Evolutionary conservation across 1,139 yeast genomes (phyloP).

Genomic region (Pichia sp.): DNA sequence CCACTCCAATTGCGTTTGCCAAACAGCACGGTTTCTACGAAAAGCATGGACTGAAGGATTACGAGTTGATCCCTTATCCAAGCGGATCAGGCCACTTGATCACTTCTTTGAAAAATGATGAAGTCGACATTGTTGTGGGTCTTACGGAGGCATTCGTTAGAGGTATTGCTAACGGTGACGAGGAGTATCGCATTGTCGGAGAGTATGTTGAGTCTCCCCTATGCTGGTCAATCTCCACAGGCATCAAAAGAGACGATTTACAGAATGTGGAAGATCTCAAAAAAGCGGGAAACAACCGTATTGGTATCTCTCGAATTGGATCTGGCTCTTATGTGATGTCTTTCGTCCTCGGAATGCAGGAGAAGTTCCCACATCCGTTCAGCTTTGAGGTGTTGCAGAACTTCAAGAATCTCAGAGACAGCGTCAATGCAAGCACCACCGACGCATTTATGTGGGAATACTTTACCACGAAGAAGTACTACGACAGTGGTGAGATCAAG

Average conservation of each 20-base stretch:
- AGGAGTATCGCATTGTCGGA: conserved; percentile 62
- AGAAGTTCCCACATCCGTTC: conserved; percentile 41
- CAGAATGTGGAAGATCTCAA: conserved; percentile 46
- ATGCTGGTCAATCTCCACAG: conserved; percentile 85
- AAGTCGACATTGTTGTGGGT: conserved; percentile 79
- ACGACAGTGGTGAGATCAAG: conserved; percentile 74
- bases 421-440: conserved; percentile 61
- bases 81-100: conserved; percentile 89
- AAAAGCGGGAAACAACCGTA: conserved; percentile 45
- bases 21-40: conserved; percentile 52
- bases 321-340: conserved; percentile 92
- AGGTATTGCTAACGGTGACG: conserved; percentile 60
- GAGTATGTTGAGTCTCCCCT: conserved; percentile 84
- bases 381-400: conserved; percentile 59
- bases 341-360: conserved; percentile 68
- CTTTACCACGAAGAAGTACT: conserved; percentile 82
- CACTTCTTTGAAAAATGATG: conserved; percentile 59
- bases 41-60: conserved; percentile 40
- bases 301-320: conserved; percentile 88
- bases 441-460: conserved; percentile 97
- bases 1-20: conserved; percentile 81
- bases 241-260: conserved; percentile 54
- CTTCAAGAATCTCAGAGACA: conserved; percentile 71
- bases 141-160: conserved; percentile 88
- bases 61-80: conserved; percentile 69